Evolutionary conservation across 2,329 filamentous ascomycete species (phyloP).

Genomic region (Pleoardoris graminearum): DNA sequence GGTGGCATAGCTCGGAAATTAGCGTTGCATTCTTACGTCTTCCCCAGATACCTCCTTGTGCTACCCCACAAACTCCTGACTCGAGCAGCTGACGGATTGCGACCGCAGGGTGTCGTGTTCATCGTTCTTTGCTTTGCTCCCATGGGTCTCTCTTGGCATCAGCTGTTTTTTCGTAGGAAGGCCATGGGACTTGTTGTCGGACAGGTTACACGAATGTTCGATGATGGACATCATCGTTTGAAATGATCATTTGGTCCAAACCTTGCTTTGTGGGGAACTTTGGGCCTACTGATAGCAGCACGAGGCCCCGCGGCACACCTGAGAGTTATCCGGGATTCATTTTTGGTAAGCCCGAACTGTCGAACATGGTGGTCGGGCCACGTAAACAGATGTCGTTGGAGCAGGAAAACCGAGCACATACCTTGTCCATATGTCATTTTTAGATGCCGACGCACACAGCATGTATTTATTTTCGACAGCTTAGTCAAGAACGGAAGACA

Average conservation of each 20-base stretch:
- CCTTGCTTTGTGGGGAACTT: neutral
- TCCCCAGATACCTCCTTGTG: neutral
- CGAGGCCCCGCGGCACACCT: too few species aligned
- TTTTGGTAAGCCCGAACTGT: too few species aligned
- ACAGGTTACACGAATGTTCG: neutral
- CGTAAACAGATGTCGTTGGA: too few species aligned
- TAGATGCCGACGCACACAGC: too few species aligned
- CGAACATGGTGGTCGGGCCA: too few species aligned
- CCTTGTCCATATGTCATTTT: too few species aligned
- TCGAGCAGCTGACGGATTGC: neutral
- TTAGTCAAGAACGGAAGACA: too few species aligned
- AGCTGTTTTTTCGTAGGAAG: neutral
- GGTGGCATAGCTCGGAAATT: slow-evolving; percentile 2
- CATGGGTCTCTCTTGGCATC: neutral
- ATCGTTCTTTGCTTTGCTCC: neutral
- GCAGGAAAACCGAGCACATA: too few species aligned
- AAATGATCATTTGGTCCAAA: neutral
- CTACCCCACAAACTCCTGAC: neutral
- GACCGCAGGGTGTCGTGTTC: neutral
- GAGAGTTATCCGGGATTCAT: too few species aligned
- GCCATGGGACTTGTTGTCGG: neutral
- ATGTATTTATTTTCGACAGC: too few species aligned
- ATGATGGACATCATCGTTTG: neutral
- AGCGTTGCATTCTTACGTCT: slow-evolving; percentile 2
- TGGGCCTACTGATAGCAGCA: too few species aligned